Evolutionary conservation across 345 rosid genomes (phyloP), one percentile per base, ranked within the genome.

Genomic region (Hibiscus mutabilis): DNA sequence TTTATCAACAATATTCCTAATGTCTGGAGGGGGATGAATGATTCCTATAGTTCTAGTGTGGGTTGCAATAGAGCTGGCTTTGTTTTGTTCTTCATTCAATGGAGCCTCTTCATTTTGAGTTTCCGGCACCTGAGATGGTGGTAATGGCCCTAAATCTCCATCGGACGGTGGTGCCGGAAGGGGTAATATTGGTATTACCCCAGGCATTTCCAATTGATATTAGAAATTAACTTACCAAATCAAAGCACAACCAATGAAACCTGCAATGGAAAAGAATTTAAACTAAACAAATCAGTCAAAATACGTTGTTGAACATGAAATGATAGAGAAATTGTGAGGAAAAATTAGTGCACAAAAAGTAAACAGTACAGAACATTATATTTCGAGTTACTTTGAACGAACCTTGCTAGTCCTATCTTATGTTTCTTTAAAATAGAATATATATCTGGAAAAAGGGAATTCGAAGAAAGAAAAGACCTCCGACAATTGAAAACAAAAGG

Each of bases 1-100:
- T 72, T 86, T 92, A 75, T 92, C 97, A 1, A 92, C 96, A 60
- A 92, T 90, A 25, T 79, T 83, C 80, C 88, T 83, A 74, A 90
- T 88, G 57, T 64, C 96, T 1, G 91, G 91, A 59, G 98, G 98
- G 15, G 94, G 98, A 66, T 92, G 85, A 55, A 92, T 88, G 35
- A 92, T 92, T 59, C 98, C 96, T 8, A 92, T 88, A n/a, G 94
- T 74, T 74, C 78, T 84, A 0, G 97, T 87, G 80, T 92, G 97
- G 46, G 91, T 90, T 0, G 96, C 89, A 40, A 90, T 84, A 2
- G 91, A 78, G 29, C 76, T 79, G 5, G 78, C 79, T 44, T 69
- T 82, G 56, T 49, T 73, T 56, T 74, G 84, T 72, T 86, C 89
- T 27, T 83, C 89, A 81, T 69, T 81, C 40, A 53, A 61, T 6